These are phyloP conservation scores for Linum usitatissimum DNA, from an alignment of 345 rosid species.

Conservation along the genomic window DNA sequence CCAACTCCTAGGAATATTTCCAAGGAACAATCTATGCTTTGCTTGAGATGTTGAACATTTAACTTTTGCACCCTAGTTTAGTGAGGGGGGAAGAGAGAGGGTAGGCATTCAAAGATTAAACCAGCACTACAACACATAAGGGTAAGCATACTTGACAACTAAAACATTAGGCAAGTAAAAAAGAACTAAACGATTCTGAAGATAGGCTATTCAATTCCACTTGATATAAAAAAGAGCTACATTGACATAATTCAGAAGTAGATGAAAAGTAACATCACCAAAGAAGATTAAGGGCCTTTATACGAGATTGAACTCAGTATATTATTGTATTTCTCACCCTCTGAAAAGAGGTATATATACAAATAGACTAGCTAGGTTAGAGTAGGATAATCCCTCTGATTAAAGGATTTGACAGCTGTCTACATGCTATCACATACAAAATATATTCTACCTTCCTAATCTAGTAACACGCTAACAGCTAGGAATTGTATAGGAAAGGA, in stretches of 20 bases:
- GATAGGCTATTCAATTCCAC: neutral
- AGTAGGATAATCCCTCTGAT: too few species aligned
- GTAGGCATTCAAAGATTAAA: constrained; percentile 7
- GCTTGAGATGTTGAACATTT: constrained; percentile 83
- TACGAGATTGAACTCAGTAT: too few species aligned
- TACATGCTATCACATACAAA: too few species aligned
- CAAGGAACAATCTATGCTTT: constrained; percentile 71
- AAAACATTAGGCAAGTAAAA: neutral
- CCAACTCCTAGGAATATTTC: constrained; percentile 81
- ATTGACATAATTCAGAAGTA: neutral
- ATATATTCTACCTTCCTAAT: too few species aligned
- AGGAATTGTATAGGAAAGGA: too few species aligned
- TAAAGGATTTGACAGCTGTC: too few species aligned
- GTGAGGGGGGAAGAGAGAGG: constrained; percentile 13
- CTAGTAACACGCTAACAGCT: too few species aligned
- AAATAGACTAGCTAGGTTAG: too few species aligned
- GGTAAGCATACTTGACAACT: neutral
- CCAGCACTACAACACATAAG: neutral
- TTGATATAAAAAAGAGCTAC: neutral
- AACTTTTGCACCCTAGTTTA: constrained; percentile 52
- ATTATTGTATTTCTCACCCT: too few species aligned
- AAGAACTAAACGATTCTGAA: neutral
- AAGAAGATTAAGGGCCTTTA: constrained; percentile 2
- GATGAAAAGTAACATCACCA: neutral
- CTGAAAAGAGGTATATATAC: too few species aligned